These are phyloP conservation scores for Mycena filopes DNA, from an alignment of 768 basidiomycete species.

Conservation along the genomic window DNA sequence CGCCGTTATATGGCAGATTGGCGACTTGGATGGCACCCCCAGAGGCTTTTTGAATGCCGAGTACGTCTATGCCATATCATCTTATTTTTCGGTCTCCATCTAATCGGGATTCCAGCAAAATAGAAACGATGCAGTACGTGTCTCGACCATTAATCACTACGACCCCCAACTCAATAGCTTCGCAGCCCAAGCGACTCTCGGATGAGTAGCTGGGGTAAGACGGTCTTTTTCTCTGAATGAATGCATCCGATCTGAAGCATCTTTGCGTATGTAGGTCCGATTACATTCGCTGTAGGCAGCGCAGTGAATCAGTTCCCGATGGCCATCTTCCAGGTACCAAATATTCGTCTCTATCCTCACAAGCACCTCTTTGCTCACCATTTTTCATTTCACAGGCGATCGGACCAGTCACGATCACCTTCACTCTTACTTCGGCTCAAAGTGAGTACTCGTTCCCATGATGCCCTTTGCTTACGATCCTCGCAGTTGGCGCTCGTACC, in stretches of 20 bases:
- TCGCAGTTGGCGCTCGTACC: constrained; percentile 48
- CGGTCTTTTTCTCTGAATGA: too few relatives aligned
- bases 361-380: too few relatives aligned
- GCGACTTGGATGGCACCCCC: constrained; percentile 50
- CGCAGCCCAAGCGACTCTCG: constrained; percentile 47
- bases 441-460: too few relatives aligned
- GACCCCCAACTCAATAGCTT: not conserved
- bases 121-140: constrained; percentile 44
- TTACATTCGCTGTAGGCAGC: constrained; percentile 47
- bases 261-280: too few relatives aligned
- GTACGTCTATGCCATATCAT: constrained; percentile 31
- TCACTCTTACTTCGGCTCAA: constrained; percentile 37
- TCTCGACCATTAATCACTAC: constrained; percentile 32
- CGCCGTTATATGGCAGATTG: constrained; percentile 46
- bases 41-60: constrained; percentile 51
- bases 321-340: too few relatives aligned
- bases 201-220: constrained; percentile 48
- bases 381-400: too few relatives aligned
- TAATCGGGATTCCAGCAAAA: constrained; percentile 43
- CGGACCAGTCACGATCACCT: constrained; percentile 44
- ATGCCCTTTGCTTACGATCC: too few relatives aligned
- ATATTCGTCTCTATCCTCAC: too few relatives aligned
- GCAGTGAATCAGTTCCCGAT: constrained; percentile 44
- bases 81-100: not conserved
- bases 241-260: too few relatives aligned